Base-by-base conservation (phyloP, 768 basidiomycete species). In the Pisolithus marmoratus region DNA sequence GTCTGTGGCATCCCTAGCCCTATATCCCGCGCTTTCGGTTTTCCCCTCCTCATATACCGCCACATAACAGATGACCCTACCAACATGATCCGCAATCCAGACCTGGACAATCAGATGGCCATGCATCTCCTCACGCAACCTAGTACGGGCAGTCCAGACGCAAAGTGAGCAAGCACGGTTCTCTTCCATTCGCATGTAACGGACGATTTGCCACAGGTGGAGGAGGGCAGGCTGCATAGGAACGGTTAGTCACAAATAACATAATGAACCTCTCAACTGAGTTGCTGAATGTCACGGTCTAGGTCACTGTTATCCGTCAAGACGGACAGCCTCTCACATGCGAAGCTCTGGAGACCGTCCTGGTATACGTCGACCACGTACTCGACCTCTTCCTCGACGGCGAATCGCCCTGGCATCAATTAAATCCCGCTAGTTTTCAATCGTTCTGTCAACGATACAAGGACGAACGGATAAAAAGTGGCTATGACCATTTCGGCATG, bases 291-390 rank as follows among this genome's bases (percentile, higher is more conserved):
- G 4, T 38, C 3, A 17, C 26, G 14, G 23, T 24, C 6, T 42
- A 65, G 64, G 64, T 65, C 40, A 65, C 58, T 3, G 54, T 63
- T 23, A 63, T 65, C 53, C 61, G 61, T 34, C 58, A 57, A 55
- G 64, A 65, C 37, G 53, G 55, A 38, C 59, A 59, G 14, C 24
- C 57, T 0, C 61, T 65, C 20, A 61, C 64, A 22, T 56, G 58
- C 2, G 63, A 65, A 44, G 64, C 60, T 1, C 45, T 63, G 3
- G 64, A 65, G 48, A 65, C 63, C 2, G 58, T 53, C 34, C 61
- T 68, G 59, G 68, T 69, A 65, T 71, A 65, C 26, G 62, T 66
- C 29, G 68, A 72, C 55, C 54, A 62, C 46, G 46, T 70, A 6
- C 59, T 70, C 27, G 57, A 57, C 51, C 51, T 65, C 31, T 69